Evolutionary conservation across 208 protist genomes (phyloP).

Genomic region (Wallacemonas collosoma): DNA sequence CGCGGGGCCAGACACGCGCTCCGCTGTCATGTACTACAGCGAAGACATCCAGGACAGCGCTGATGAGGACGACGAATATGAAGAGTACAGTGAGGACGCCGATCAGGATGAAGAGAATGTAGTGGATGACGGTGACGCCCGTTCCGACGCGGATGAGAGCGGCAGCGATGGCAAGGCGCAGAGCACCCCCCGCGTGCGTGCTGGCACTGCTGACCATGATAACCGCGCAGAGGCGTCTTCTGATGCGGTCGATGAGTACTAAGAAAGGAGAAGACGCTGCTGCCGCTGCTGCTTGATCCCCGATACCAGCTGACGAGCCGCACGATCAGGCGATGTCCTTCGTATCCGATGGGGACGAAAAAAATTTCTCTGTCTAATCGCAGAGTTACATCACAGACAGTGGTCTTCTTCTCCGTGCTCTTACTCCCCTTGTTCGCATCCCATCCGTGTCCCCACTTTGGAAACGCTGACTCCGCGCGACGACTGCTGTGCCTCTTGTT

Average conservation of each 20-base stretch:
- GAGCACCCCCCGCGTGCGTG: not conserved
- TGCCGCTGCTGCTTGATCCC: no score
- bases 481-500: not conserved
- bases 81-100: not conserved
- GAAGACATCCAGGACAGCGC: not conserved
- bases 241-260: no score
- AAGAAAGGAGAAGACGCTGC: no score
- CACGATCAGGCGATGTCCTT: not conserved
- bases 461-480: not conserved
- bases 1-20: slow-evolving; percentile 1
- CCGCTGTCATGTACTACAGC: slow-evolving; percentile 16
- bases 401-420: no score
- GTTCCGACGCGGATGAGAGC: no score
- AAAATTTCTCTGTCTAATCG: no score
- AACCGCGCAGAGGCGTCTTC: not conserved
- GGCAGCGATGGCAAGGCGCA: no score
- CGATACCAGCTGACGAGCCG: not conserved
- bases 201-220: not conserved
- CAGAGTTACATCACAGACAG: no score
- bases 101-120: not conserved
- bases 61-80: not conserved
- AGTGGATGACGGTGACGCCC: no score
- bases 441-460: no score
- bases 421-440: no score
- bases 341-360: no score